Percentiles rank a stretch among this genome's conserved stretches.
Evolutionary conservation across 106 monocot genomes (phyloP).

Genomic region (Apostasia ramifera): DNA sequence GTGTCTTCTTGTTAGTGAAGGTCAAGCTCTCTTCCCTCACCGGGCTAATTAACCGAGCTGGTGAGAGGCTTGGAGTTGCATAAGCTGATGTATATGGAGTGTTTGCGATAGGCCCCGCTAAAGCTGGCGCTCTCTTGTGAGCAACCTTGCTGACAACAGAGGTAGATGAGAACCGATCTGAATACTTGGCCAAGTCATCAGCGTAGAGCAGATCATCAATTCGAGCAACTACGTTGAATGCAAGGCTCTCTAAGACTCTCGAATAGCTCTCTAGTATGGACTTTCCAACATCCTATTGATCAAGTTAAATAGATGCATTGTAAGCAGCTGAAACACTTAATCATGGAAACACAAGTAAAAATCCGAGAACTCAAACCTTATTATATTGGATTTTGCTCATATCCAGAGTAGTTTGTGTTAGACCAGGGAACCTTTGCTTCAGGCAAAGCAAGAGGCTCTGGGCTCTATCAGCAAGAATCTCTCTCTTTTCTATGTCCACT

Average conservation of each 20-base stretch:
- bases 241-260: conserved; percentile 88
- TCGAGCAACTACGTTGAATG: conserved; percentile 84
- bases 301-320: too few relatives aligned
- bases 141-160: conserved; percentile 14
- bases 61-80: neutral
- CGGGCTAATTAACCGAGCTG: conserved; percentile 17
- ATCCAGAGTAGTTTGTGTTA: conserved; percentile 83
- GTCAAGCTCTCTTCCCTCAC: conserved; percentile 34
- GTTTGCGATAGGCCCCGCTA: conserved; percentile 56
- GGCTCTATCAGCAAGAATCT: conserved; percentile 77
- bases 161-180: conserved; percentile 34
- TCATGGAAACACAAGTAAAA: conserved; percentile 8
- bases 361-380: conserved; percentile 37
- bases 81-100: conserved; percentile 32
- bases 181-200: conserved; percentile 60
- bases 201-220: conserved; percentile 80
- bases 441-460: conserved; percentile 72
- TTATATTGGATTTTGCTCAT: conserved; percentile 91
- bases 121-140: conserved; percentile 30
- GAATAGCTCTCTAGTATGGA: conserved; percentile 93
- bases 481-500: conserved; percentile 54
- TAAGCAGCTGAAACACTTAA: too few relatives aligned
- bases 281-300: conserved; percentile 72
- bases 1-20: conserved; percentile 27
- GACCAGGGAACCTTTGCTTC: conserved; percentile 86